Base-by-base conservation (phyloP, 345 rosid species). In the Arabidopsis thaliana region DNA sequence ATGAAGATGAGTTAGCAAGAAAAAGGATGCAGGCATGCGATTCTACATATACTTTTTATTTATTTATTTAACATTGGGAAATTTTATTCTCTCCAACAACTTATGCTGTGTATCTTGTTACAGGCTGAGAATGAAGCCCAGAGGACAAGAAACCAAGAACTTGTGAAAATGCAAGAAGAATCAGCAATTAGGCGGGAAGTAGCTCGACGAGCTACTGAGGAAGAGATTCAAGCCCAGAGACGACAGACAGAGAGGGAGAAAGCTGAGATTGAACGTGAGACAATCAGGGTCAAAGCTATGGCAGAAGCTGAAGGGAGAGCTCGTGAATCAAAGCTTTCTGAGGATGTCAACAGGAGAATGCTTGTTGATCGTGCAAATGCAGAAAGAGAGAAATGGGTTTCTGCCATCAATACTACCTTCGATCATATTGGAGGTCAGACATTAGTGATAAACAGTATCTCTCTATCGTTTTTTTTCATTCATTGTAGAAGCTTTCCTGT, bases 261-360 rank as follows among this genome's bases (percentile, higher is more conserved):
- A 80, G 99, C 97, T 78, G 97, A 95, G 84, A 87, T 95, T n/a
- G 97, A 95, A 72, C 91, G 97, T 62, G 97, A 95, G 83, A 95
- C 99, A 68, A 92, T 95, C 75, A 83, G 90, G 69, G 96, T 92
- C 71, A 87, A 83, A 82, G 93, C 97, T 56, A 90, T 95, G 83
- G 97, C 99, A n/a, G 97, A 95, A 81, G 99, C 97, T 62, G 97
- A 92, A 85, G 99, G 97, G 78, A 89, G 99, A 79, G 97, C 97
- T 28, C 97, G 91, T 80, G 99, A 95, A 71, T 92, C 93, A 4
- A 95, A 90, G 89, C 88, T 95, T 53, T 87, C 97, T 71, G 99
- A 95, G 76, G 99, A 95, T 59, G 93, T 95, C 51, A 91, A 95
- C 68, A 82, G 99, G 78, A 75, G 97, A 78, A 85, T 95, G 33